These are phyloP conservation scores for Wickerhamomyces queroliae DNA, from an alignment of 805 yeast genomes.

Conservation along the genomic window DNA sequence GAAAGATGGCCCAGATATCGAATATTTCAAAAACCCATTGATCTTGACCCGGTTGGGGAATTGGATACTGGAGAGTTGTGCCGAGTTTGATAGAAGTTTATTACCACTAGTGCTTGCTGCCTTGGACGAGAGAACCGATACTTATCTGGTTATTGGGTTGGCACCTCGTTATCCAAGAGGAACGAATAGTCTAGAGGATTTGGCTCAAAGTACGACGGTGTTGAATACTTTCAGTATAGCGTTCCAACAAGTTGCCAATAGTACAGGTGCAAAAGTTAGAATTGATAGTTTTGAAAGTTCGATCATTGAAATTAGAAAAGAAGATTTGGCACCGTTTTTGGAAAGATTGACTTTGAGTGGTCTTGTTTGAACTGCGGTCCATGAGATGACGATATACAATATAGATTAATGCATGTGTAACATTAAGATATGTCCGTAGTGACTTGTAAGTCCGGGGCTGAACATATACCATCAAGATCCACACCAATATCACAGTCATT, in stretches of 20 bases:
- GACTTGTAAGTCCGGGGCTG: too few relatives aligned
- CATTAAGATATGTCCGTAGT: too few relatives aligned
- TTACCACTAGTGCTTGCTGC: slow-evolving; percentile 86
- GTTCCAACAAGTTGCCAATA: slow-evolving; percentile 80
- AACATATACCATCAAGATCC: too few relatives aligned
- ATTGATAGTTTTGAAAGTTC: slow-evolving; percentile 95
- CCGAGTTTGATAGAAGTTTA: slow-evolving; percentile 62
- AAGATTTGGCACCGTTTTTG: slow-evolving; percentile 81
- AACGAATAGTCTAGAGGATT: slow-evolving; percentile 25
- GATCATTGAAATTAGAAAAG: slow-evolving; percentile 82
- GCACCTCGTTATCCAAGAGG: slow-evolving; percentile 74
- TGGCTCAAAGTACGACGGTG: slow-evolving; percentile 36
- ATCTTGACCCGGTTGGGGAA: slow-evolving; percentile 78
- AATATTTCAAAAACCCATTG: slow-evolving; percentile 77
- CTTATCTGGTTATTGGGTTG: slow-evolving; percentile 83
- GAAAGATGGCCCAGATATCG: slow-evolving; percentile 82
- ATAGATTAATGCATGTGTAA: too few relatives aligned
- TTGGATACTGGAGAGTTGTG: slow-evolving; percentile 88
- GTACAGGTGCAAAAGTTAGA: slow-evolving; percentile 82
- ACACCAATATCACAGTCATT: too few relatives aligned
- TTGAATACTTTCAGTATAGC: slow-evolving; percentile 85
- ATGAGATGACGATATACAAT: too few relatives aligned
- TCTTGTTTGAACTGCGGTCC: too few relatives aligned
- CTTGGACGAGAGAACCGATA: slow-evolving; percentile 63
- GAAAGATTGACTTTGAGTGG: slow-evolving; percentile 81